phyloP scores from a whole-genome alignment of 106 monocot species.

The Xerophyta viscosa region DNA sequence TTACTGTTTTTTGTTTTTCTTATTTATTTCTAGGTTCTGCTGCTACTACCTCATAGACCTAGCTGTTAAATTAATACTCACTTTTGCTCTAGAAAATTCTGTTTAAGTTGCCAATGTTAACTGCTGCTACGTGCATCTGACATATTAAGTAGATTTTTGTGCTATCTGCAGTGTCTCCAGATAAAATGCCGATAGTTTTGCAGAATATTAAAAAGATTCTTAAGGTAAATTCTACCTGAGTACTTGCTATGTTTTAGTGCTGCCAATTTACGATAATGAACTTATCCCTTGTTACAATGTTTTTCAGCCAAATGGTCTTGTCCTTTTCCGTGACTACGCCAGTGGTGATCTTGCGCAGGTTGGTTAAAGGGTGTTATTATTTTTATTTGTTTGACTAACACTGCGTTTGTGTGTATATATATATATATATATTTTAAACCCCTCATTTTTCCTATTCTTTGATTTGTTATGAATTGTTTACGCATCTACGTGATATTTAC shows the following conservation, averaged over 20 bases:
- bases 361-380: constrained; percentile 4
- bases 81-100: too few relatives aligned
- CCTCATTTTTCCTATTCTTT: too few relatives aligned
- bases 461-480: background rate
- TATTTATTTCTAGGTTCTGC: background rate
- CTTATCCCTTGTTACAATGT: background rate
- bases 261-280: too few relatives aligned
- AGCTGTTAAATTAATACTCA: too few relatives aligned
- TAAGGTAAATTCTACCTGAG: constrained; percentile 36
- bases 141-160: constrained; percentile 91
- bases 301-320: constrained; percentile 74
- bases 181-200: constrained; percentile 82
- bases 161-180: constrained; percentile 94
- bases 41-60: background rate
- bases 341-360: constrained; percentile 98
- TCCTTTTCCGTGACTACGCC: constrained; percentile 91
- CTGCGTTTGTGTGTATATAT: too few relatives aligned
- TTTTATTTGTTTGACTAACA: too few relatives aligned
- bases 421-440: too few relatives aligned
- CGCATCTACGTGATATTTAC: too few relatives aligned
- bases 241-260: too few relatives aligned
- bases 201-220: constrained; percentile 77
- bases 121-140: constrained; percentile 36
- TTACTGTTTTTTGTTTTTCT: background rate
- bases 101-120: too few relatives aligned